Conservation (phyloP, 2,329 filamentous ascomycete genomes). For the Colletotrichum plurivorum region DNA sequence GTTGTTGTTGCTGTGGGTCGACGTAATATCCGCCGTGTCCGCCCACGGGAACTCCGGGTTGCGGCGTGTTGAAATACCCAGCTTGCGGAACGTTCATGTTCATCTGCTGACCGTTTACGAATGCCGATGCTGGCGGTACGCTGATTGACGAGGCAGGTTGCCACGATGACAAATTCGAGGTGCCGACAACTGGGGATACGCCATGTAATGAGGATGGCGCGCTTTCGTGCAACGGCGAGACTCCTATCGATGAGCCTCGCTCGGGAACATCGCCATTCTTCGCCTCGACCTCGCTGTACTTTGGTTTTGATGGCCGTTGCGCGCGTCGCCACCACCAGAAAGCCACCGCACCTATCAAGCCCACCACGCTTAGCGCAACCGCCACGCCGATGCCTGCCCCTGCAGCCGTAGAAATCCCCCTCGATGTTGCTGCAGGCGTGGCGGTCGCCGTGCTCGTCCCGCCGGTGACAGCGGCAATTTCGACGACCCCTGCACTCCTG, state of each 20-base stretch:
- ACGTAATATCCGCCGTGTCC: conserved; percentile 20
- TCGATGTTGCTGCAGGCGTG: conserved; percentile 6
- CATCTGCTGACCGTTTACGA: conserved; percentile 11
- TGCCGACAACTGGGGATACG: conserved; percentile 14
- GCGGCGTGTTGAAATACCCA: conserved; percentile 5
- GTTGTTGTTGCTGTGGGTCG: conserved; percentile 10
- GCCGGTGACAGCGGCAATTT: conserved; percentile 5
- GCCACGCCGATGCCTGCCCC: conserved; percentile 51
- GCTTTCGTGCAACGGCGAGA: conserved; percentile 22
- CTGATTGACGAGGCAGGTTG: conserved; percentile 17
- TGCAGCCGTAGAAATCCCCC: conserved; percentile 47
- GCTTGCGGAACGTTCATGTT: conserved; percentile 1
- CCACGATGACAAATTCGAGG: conserved; percentile 9
- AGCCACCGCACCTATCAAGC: conserved; percentile 41
- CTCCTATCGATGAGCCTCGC: conserved; percentile 10
- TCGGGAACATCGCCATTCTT: conserved; percentile 25
- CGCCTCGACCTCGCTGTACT: conserved; percentile 35
- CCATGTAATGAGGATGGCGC: conserved; percentile 20
- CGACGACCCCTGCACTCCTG: background rate
- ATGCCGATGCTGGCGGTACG: conserved; percentile 23
- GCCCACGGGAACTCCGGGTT: background rate
- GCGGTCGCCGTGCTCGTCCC: conserved; percentile 20
- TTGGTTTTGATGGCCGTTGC: conserved; percentile 16
- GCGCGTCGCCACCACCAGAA: conserved; percentile 48
- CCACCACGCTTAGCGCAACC: conserved; percentile 46